Evolutionary conservation across 1,139 yeast genomes (phyloP).

Genomic region (Candida sanyaensis): DNA sequence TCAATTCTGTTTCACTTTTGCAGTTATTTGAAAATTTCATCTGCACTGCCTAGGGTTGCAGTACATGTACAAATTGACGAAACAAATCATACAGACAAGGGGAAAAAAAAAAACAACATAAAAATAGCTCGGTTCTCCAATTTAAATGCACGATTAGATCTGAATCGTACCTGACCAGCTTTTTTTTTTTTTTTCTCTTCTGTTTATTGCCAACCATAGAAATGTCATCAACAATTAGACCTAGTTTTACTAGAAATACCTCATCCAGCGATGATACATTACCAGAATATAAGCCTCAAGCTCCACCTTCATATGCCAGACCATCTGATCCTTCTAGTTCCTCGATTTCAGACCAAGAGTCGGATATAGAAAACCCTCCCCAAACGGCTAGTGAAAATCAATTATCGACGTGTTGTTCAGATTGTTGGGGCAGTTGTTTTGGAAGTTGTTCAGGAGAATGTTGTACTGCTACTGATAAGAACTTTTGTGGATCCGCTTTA

Average conservation of each 20-base stretch:
- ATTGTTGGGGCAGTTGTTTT: constrained; percentile 16
- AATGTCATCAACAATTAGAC: not conserved
- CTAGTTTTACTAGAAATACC: not conserved
- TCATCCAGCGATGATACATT: not conserved
- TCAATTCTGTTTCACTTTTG: not conserved
- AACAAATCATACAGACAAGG: not conserved
- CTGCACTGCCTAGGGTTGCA: not conserved
- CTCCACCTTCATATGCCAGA: constrained; percentile 14
- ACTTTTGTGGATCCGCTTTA: constrained; percentile 14
- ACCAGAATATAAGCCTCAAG: constrained; percentile 8
- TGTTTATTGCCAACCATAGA: not conserved
- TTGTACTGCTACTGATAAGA: constrained; percentile 19
- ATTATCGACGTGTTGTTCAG: constrained; percentile 14
- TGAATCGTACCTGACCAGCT: too few relatives aligned
- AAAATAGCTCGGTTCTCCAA: not conserved
- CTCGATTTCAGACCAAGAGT: constrained; percentile 20
- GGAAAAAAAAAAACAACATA: not conserved
- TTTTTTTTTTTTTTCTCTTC: not conserved
- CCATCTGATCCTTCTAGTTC: constrained; percentile 12
- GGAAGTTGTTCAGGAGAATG: constrained; percentile 19
- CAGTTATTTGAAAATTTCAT: not conserved
- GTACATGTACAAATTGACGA: not conserved
- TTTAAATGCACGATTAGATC: not conserved
- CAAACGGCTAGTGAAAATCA: constrained; percentile 15
- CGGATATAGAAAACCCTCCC: constrained; percentile 17